Evolutionary conservation across 2,329 filamentous ascomycete species (phyloP).

Genomic region (Ceratocystis huliohia): DNA sequence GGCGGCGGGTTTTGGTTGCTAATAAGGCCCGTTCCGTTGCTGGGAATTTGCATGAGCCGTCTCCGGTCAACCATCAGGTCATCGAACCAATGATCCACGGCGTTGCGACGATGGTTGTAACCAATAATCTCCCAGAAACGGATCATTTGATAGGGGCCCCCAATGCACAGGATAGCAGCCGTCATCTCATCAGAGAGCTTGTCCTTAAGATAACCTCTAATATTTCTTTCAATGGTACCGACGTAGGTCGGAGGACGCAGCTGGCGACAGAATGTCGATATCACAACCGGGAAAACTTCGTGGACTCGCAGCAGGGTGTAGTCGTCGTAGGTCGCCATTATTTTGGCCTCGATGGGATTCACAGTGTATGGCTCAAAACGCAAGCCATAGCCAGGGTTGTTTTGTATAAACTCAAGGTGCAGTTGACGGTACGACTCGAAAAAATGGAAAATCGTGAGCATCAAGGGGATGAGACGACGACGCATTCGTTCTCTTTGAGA

Average conservation of each 20-base stretch:
- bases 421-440: slow-evolving; percentile 51
- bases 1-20: slow-evolving; percentile 28
- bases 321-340: slow-evolving; percentile 54
- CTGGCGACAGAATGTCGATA: slow-evolving; percentile 51
- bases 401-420: slow-evolving; percentile 43
- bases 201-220: slow-evolving; percentile 51
- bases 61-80: slow-evolving; percentile 32
- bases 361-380: slow-evolving; percentile 42
- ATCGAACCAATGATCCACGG: slow-evolving; percentile 49
- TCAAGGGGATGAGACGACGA: slow-evolving; percentile 47
- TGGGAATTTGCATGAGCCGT: slow-evolving; percentile 25
- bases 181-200: slow-evolving; percentile 51
- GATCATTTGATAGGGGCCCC: slow-evolving; percentile 50
- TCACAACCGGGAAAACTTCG: slow-evolving; percentile 50
- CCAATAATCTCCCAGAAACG: slow-evolving; percentile 54
- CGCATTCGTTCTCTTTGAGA: slow-evolving; percentile 52
- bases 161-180: slow-evolving; percentile 46
- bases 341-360: slow-evolving; percentile 49
- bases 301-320: slow-evolving; percentile 50
- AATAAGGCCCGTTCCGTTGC: neutral
- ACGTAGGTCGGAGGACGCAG: slow-evolving; percentile 52
- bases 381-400: slow-evolving; percentile 41
- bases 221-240: slow-evolving; percentile 47
- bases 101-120: slow-evolving; percentile 46
- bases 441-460: slow-evolving; percentile 56